Base-by-base conservation (phyloP, 768 basidiomycete genomes). In the Leccinum pellstonianum region DNA sequence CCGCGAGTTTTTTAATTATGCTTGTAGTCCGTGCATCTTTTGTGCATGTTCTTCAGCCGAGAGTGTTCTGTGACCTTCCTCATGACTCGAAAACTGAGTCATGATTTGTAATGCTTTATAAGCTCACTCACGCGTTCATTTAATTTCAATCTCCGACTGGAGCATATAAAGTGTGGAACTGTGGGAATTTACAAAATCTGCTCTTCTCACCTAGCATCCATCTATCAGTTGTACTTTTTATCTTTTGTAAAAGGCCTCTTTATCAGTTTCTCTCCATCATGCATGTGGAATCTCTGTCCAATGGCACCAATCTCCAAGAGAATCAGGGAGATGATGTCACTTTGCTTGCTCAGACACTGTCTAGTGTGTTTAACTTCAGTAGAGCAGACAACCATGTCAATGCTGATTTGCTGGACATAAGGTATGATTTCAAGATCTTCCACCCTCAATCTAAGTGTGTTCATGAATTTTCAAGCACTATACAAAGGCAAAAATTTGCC, bases 71-170 rank as follows among this genome's bases (percentile, higher is more conserved):
- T 52, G 31, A 19, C n/a, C 51, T 52, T 27, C 23, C 46, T 38
- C 57, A 23, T 14, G 37, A 37, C 7, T 43, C 10, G n/a, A 29
- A 21, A 43, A 19, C 11, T 3, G 4, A 50, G 31, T 33, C 8
- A 23, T 19, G 15, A 33, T 38, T 58, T 31, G 31, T 52, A 25
- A 56, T 38, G n/a, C 43, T 43, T 29, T 29, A 29, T 37, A 4
- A 25, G 23, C 55, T 67, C 55, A 68, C 46, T 37, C 52, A 57
- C 35, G 56, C 25, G 10, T 19, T 3, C 1, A 7, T 46, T 19
- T 4, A 7, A 4, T 54, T 69, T 68, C 1, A 61, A 68, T 56
- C 66, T 61, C 67, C 66, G 67, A 15, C 7, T 17, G 59, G 2
- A 0, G 0, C 2, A 7, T 62, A 64, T 64, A 70, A 61, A 1